phyloP scores from a whole-genome alignment of 345 rosid genomes.

The Arabidopsis thaliana region DNA sequence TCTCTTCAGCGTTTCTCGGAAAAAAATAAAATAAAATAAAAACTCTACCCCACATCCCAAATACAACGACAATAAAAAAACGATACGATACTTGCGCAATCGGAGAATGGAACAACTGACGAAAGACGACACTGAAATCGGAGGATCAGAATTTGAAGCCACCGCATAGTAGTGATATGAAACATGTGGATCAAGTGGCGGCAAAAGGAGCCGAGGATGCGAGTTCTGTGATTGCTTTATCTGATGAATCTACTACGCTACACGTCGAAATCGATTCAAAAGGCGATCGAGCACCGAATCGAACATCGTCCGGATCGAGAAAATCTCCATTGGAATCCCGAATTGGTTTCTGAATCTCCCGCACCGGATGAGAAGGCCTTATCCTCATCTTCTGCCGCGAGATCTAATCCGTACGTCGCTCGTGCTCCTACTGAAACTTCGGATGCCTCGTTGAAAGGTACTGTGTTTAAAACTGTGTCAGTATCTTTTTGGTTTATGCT shows the following conservation, averaged over 20 bases:
- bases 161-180: slow-evolving; percentile 32
- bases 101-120: slow-evolving; percentile 55
- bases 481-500: background rate
- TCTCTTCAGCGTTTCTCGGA: too few species aligned
- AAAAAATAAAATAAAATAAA: too few species aligned
- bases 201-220: slow-evolving; percentile 44
- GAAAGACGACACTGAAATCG: slow-evolving; percentile 53
- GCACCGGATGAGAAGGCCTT: slow-evolving; percentile 31
- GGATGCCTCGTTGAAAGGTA: slow-evolving; percentile 60
- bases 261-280: slow-evolving; percentile 38
- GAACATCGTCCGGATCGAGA: slow-evolving; percentile 44
- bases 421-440: slow-evolving; percentile 48
- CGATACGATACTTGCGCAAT: slow-evolving; percentile 28
- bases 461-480: background rate
- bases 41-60: slow-evolving; percentile 4
- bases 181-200: slow-evolving; percentile 34
- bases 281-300: slow-evolving; percentile 35
- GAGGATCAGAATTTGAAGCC: slow-evolving; percentile 47
- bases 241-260: slow-evolving; percentile 37
- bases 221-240: slow-evolving; percentile 38
- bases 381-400: slow-evolving; percentile 23
- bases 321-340: slow-evolving; percentile 78
- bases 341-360: slow-evolving; percentile 57
- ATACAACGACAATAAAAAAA: background rate
- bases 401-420: slow-evolving; percentile 60